Evolutionary conservation across 1,284 basidiomycete genomes (phyloP), one percentile per base, ranked within the genome.

Genomic region (Puccinia triticina): DNA sequence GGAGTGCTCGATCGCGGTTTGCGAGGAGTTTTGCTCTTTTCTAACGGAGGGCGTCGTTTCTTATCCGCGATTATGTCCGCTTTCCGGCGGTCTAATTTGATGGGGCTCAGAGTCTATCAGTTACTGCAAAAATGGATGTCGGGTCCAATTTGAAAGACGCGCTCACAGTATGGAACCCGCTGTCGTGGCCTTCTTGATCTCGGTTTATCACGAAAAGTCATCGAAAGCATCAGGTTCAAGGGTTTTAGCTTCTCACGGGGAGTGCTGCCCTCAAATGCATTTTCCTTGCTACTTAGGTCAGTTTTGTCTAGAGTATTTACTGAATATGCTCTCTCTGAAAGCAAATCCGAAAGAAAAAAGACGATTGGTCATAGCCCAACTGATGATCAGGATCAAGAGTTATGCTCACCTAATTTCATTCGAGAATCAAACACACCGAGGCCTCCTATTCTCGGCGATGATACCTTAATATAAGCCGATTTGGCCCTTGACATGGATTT

Each of bases 131-230:
- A 26, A 57, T 26, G 10, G 7, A 29, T n/a, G 4, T 29, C 26
- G 8, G 10, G 7, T n/a, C n/a, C 21, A 57, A 57, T 57, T 29
- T 26, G 12, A n/a, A n/a, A 57, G 21, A 57, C 3, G 21, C 5
- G n/a, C 55, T 57, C 55, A 57, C 55, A 57, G 55, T 57, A 57
- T 57, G 55, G 55, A 29, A 57, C 55, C 2, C 55, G 55, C 55
- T n/a, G 55, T 26, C 55, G 10, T 57, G 55, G 55, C 26, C 23
- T 26, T 57, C n/a, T 8, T 26, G 4, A 4, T 26, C 26, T 57
- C 1, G 23, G n/a, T 29, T 8, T 57, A 5, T 57, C 55, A 29
- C 4, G 55, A 57, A 57, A 1, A 5, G 23, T 57, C n/a, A 26
- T n/a, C 26, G n/a, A 57, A 57, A 57, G 1, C 55, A 57, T 26